These are phyloP conservation scores for Dendrobium chrysotoxum DNA, from an alignment of 106 monocot genomes.

Conservation along the genomic window DNA sequence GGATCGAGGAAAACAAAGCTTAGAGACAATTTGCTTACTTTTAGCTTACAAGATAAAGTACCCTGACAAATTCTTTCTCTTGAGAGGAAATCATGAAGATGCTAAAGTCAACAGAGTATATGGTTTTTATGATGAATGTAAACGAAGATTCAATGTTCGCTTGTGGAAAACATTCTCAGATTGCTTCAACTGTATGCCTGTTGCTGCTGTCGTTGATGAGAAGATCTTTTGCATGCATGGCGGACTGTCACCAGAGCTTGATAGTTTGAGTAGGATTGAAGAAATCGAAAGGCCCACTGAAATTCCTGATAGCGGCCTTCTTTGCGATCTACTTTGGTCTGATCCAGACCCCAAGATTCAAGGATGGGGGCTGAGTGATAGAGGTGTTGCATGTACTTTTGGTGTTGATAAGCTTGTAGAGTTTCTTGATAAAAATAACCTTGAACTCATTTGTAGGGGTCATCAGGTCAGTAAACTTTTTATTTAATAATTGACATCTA, in stretches of 20 bases:
- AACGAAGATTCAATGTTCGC: slow-evolving; percentile 65
- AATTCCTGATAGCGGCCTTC: slow-evolving; percentile 59
- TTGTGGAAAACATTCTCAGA: slow-evolving; percentile 76
- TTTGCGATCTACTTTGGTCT: slow-evolving; percentile 74
- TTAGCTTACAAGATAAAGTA: slow-evolving; percentile 67
- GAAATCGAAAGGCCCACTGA: slow-evolving; percentile 58
- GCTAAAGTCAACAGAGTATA: slow-evolving; percentile 74
- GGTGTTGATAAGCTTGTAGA: slow-evolving; percentile 61
- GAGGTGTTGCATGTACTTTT: slow-evolving; percentile 70
- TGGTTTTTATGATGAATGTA: slow-evolving; percentile 77
- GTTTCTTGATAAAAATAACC: slow-evolving; percentile 54
- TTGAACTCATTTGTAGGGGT: slow-evolving; percentile 65
- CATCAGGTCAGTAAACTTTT: slow-evolving; percentile 42
- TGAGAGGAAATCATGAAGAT: slow-evolving; percentile 75
- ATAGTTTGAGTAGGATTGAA: slow-evolving; percentile 32
- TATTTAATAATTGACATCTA: background rate
- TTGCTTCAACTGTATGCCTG: slow-evolving; percentile 68
- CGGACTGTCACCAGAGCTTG: slow-evolving; percentile 61
- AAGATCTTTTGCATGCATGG: slow-evolving; percentile 78
- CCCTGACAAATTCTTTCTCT: slow-evolving; percentile 56
- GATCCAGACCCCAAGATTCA: slow-evolving; percentile 45
- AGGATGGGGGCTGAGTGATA: slow-evolving; percentile 63
- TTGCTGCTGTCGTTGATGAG: slow-evolving; percentile 54
- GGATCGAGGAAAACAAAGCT: slow-evolving; percentile 60
- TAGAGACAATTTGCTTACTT: slow-evolving; percentile 73